Conservation (phyloP, 345 rosid species). For the Moringa oleifera region DNA sequence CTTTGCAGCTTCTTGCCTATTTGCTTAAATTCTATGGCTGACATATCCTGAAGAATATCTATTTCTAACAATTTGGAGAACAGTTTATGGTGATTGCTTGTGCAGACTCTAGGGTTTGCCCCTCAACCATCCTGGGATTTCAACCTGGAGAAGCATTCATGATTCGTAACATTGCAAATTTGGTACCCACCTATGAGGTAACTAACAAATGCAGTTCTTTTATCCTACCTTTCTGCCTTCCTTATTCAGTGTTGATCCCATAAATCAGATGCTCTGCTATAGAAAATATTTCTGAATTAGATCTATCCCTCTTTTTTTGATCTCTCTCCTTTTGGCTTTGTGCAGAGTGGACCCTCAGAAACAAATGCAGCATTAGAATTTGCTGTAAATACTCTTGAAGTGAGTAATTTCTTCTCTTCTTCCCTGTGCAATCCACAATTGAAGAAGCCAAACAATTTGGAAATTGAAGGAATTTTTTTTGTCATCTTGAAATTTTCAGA, state of each 20-base stretch:
- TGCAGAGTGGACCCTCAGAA: conserved; percentile 86
- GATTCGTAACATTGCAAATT: conserved; percentile 84
- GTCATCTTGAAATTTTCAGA: no score
- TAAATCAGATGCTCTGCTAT: not conserved
- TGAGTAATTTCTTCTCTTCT: conserved; percentile 26
- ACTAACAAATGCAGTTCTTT: not conserved
- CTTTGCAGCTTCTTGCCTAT: not conserved
- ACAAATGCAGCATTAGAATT: conserved; percentile 94
- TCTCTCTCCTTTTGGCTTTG: conserved; percentile 17
- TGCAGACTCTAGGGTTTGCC: conserved; percentile 98
- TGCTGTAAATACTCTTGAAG: conserved; percentile 76
- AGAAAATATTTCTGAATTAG: not conserved
- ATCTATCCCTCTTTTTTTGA: not conserved
- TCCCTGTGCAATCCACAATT: not conserved
- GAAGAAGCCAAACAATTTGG: not conserved
- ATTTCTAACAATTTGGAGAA: conserved; percentile 30
- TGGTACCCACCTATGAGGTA: conserved; percentile 90
- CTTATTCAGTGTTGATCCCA: not conserved
- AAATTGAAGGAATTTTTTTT: not conserved
- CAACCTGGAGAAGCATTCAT: conserved; percentile 97
- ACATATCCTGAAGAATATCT: not conserved
- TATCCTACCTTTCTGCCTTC: not conserved
- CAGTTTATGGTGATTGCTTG: conserved; percentile 98
- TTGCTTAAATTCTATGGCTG: not conserved
- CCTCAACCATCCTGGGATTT: conserved; percentile 79